Evolutionary conservation across 768 basidiomycete species (phyloP), one percentile per base, ranked within the genome.

Genomic region (Phaffia australis): DNA sequence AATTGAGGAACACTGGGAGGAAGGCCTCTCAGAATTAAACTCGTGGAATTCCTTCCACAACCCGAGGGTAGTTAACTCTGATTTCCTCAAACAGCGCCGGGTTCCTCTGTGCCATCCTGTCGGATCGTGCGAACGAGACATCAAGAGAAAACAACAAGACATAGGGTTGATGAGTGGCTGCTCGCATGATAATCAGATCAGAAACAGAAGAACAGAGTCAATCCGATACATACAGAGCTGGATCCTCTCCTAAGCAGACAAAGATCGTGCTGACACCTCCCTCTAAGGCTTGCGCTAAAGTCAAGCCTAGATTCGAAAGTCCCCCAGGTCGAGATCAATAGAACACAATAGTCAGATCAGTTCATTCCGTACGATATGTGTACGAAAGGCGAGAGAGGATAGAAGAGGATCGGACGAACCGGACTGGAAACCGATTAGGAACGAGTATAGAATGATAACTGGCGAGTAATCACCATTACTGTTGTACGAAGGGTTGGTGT

Each of bases 191-290:
- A 30, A n/a, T 11, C 8, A 15, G 23, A 8, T 42, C 30, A 25
- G 7, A 15, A 42, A 9, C 7, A 30, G 29, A 42, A 11, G n/a
- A 11, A 11, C 35, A 63, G n/a, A 51, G 6, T 25, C 14, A 35
- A 16, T 9, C 7, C 4, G 30, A 0, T 2, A 71, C 73, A 69
- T 55, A 73, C 71, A 86, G 83, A 14, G 51, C 46, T 3, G 88
- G 89, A 72, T 91, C 87, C 75, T 91, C 88, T 60, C 83, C 88
- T 11, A 91, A 79, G 9, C 88, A 88, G 42, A 91, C 89, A 73
- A 90, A 88, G 84, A 90, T 89, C 1, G 88, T 90, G 1, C 88
- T 89, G 1, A 91, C 88, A 59, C 88, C 89, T 18, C 87, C 88
- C 73, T 90, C 88, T 70, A 89, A 84, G 3, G 86, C 83, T 16